Evolutionary conservation across 768 basidiomycete genomes (phyloP).

Genomic region (Coprinopsis sp.): DNA sequence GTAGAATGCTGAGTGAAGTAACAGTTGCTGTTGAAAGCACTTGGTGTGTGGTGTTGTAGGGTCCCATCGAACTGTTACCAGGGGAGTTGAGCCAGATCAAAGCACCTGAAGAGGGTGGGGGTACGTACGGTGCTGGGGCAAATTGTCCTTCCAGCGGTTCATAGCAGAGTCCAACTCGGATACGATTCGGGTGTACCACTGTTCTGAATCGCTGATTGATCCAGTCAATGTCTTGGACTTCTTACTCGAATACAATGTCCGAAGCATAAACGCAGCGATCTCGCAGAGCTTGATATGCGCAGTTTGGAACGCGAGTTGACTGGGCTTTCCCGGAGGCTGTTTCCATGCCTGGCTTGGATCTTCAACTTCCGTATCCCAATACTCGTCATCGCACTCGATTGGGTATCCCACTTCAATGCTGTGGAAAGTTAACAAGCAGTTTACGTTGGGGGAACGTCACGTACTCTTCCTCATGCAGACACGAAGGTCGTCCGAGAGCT

Average conservation of each 20-base stretch:
- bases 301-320: constrained; percentile 48
- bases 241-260: constrained; percentile 50
- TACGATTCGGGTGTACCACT: constrained; percentile 54
- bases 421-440: neutral
- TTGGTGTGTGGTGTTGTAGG: constrained; percentile 26
- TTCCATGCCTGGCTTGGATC: constrained; percentile 48
- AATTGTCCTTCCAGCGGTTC: constrained; percentile 54
- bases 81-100: neutral
- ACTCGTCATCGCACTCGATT: constrained; percentile 52
- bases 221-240: constrained; percentile 36
- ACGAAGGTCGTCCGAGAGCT: constrained; percentile 60
- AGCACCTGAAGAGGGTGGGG: neutral
- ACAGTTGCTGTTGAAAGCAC: constrained; percentile 50
- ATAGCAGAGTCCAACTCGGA: constrained; percentile 60
- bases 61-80: constrained; percentile 33
- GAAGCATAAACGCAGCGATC: constrained; percentile 55
- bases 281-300: constrained; percentile 52
- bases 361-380: constrained; percentile 34
- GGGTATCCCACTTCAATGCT: constrained; percentile 48
- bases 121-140: constrained; percentile 52
- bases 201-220: constrained; percentile 44
- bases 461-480: constrained; percentile 69
- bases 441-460: constrained; percentile 17
- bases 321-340: constrained; percentile 61
- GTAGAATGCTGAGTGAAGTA: constrained; percentile 40